A percentile compares a stretch with the other conserved stretches of the same genome.
These are phyloP conservation scores for Mycena epipterygia DNA, from an alignment of 768 basidiomycete species.

Conservation along the genomic window DNA sequence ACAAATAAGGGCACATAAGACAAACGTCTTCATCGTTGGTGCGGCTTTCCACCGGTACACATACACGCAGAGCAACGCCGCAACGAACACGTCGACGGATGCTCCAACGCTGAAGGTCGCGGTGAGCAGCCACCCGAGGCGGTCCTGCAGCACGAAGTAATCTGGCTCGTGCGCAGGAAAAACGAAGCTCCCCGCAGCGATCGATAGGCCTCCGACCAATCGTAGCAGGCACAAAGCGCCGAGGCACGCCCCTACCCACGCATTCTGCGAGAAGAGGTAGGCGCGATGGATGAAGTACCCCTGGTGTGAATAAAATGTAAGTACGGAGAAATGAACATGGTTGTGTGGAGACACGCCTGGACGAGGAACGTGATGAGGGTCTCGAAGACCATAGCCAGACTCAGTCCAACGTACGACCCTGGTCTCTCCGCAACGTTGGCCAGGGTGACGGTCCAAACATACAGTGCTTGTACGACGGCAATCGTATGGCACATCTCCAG, in stretches of 20 bases:
- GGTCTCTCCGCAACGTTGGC: slow-evolving; percentile 15
- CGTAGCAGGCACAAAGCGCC: slow-evolving; percentile 38
- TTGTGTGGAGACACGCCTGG: slow-evolving; percentile 36
- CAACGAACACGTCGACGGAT: slow-evolving; percentile 41
- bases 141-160: slow-evolving; percentile 35
- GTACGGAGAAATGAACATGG: too few species aligned
- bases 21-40: slow-evolving; percentile 24
- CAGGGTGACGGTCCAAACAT: slow-evolving; percentile 23
- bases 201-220: slow-evolving; percentile 32
- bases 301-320: slow-evolving; percentile 13
- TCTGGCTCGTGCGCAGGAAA: slow-evolving; percentile 41
- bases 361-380: slow-evolving; percentile 46
- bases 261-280: slow-evolving; percentile 35
- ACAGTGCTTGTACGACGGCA: slow-evolving; percentile 13
- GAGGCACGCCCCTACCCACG: slow-evolving; percentile 31
- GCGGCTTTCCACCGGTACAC: slow-evolving; percentile 17
- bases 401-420: slow-evolving; percentile 5
- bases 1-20: background rate
- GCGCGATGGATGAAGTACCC: slow-evolving; percentile 43
- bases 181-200: slow-evolving; percentile 38
- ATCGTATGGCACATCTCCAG: slow-evolving; percentile 24
- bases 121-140: slow-evolving; percentile 45
- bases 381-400: slow-evolving; percentile 38
- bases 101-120: slow-evolving; percentile 38
- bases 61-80: slow-evolving; percentile 40